These are phyloP conservation scores for Malassezia sympodialis DNA, from an alignment of 1,284 basidiomycete genomes.

Conservation along the genomic window DNA sequence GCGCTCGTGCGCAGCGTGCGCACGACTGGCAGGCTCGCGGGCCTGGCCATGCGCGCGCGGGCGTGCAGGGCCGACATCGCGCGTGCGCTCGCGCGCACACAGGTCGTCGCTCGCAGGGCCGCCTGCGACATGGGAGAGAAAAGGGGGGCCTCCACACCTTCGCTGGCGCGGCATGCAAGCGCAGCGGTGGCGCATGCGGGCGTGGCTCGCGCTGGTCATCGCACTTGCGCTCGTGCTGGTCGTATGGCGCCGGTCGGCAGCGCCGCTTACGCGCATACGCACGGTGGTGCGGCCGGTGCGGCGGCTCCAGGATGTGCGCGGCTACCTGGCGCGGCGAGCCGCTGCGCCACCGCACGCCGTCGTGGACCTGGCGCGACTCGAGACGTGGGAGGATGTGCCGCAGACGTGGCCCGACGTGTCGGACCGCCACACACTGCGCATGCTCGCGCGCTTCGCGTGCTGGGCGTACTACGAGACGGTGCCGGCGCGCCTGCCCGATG, in stretches of 20 bases:
- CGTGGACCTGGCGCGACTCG: conserved; percentile 12
- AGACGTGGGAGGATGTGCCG: conserved; percentile 52
- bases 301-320: conserved; percentile 9
- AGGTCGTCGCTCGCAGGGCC: background rate
- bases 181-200: background rate
- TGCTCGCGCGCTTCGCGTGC: conserved; percentile 85
- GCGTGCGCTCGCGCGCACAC: background rate
- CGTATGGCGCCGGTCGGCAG: no score
- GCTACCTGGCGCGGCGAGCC: conserved; percentile 1
- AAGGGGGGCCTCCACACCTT: background rate
- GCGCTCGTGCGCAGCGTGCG: background rate
- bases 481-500: conserved; percentile 8
- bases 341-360: conserved; percentile 3
- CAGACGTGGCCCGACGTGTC: conserved; percentile 58
- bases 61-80: background rate
- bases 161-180: no score
- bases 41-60: background rate
- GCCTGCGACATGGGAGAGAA: background rate
- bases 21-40: background rate
- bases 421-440: conserved; percentile 64
- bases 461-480: conserved; percentile 61
- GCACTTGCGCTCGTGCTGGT: no score
- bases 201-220: background rate
- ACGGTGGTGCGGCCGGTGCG: conserved; percentile 1
- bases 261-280: background rate